Evolutionary conservation across 805 yeast species (phyloP), one percentile per base, ranked within the genome.

Genomic region (Starmerella sp.): DNA sequence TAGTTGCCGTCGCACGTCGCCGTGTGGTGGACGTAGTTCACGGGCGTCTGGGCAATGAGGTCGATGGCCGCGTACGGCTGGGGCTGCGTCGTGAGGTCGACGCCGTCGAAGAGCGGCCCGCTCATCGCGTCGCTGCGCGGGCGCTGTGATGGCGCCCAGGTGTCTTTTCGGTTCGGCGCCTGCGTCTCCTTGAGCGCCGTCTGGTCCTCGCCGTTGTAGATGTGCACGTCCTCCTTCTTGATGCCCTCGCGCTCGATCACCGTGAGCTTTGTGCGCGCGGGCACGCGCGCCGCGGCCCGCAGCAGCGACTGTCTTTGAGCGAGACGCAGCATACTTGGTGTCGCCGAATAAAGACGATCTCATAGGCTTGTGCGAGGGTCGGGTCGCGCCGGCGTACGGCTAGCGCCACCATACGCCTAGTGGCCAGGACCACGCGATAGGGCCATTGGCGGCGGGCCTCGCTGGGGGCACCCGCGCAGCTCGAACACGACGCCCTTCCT

Each of bases 1-100:
- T 57, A 59, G 58, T 70, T 75, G 41, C 95, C 95, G 63, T 84
- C 86, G 68, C 95, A 87, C 15, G 83, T 91, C 0, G 95, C 95
- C 52, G 81, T 69, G 63, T 80, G 76, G 59, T 75, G 77, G 57
- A 86, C 72, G 65, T 77, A 84, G 62, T 79, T 73, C 43, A 86
- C 72, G 2, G 95, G 95, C 65, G 81, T 81, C 65, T 82, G 72
- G 35, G 84, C 82, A 62, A 87, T 84, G 69, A 87, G 76, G 46
- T 87, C 93, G 65, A 87, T 87, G 54, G 95, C 95, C 43, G 95
- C 86, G 58, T 80, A 80, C 6, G 95, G 88, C 63, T 76, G 77
- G 54, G 95, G 95, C 71, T 86, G 93, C 46, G 71, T 66, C 6
- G 71, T 70, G 54, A 86, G 72, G 65, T 86, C 88, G 59, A 73